Evolutionary conservation across 176 grass and related monocot species (phyloP), one percentile per base, ranked within the genome.

Genomic region (Tuctoria greenei): DNA sequence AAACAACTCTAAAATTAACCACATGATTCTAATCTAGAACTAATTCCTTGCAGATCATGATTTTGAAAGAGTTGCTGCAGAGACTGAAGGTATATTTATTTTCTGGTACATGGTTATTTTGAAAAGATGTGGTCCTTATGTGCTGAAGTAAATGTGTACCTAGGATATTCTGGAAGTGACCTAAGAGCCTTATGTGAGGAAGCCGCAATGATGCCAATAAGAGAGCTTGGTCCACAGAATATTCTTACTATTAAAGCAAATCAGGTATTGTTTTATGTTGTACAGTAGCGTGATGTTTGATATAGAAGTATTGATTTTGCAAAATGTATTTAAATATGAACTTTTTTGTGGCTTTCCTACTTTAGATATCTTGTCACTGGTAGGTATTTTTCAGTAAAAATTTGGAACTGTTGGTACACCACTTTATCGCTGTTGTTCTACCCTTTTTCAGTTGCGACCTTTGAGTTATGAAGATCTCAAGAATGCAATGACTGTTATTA

Each of bases 161-260:
- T 83, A 98, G 95, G 95, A 64, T 98, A 98, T 88, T 98, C 95
- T 40, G 95, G 95, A 56, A 98, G 95, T 79, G 95, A 98, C 74
- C 76, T 98, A 68, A 90, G 91, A 78, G 95, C 91, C 10, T 51
- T 98, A 73, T 94, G 95, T 56, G 91, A 92, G 81, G 95, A 98
- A 92, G 84, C 95, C 77, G 95, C 95, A 44, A 98, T 98, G 95
- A 90, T 92, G 91, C 95, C 95, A 56, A 88, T 95, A 72, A 88
- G 95, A 89, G 95, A 94, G 76, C 84, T 98, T 43, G 95, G 87
- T 56, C 91, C 89, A 50, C 86, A 84, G 20, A 88, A 97, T 80
- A 98, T 98, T 90, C 75, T 98, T 71, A 94, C 82, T 28, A 84
- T 95, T 21, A 86, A 92, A 80, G 87, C 84, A 73, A 94, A 90